These are phyloP conservation scores for Penicillium janthinellum DNA, from an alignment of 2,329 filamentous ascomycete species.

Conservation along the genomic window DNA sequence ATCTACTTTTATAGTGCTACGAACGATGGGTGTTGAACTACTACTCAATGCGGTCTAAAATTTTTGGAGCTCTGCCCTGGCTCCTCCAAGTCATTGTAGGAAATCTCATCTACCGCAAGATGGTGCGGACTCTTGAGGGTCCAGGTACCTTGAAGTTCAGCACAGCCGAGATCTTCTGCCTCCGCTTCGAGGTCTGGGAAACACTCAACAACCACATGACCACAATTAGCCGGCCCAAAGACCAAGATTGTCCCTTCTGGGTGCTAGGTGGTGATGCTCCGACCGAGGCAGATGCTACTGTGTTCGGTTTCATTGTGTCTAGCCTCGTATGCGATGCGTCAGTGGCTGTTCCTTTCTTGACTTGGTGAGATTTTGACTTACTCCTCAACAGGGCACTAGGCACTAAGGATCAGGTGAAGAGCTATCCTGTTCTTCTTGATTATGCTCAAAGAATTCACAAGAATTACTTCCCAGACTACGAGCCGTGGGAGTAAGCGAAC, in stretches of 20 bases:
- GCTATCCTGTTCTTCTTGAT: slow-evolving; percentile 54
- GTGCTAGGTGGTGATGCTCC: slow-evolving; percentile 55
- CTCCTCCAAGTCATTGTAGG: slow-evolving; percentile 56
- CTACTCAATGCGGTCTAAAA: slow-evolving; percentile 57
- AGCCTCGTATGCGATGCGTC: slow-evolving; percentile 57
- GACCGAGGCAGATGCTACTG: slow-evolving; percentile 58
- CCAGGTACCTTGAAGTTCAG: slow-evolving; percentile 60
- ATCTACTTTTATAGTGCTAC: slow-evolving; percentile 34
- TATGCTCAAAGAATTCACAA: slow-evolving; percentile 61
- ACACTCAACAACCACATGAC: slow-evolving; percentile 48
- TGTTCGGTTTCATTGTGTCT: slow-evolving; percentile 62
- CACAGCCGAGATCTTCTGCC: slow-evolving; percentile 50
- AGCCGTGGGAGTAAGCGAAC: slow-evolving; percentile 34
- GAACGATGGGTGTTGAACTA: slow-evolving; percentile 65
- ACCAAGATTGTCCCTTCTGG: slow-evolving; percentile 55
- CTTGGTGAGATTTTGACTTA: slow-evolving; percentile 3
- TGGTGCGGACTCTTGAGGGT: slow-evolving; percentile 51
- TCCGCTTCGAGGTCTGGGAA: slow-evolving; percentile 58
- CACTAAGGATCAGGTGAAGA: slow-evolving; percentile 48
- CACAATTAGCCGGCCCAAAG: slow-evolving; percentile 27
- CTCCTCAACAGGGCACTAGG: slow-evolving; percentile 47
- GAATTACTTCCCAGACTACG: slow-evolving; percentile 61
- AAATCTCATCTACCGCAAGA: slow-evolving; percentile 50
- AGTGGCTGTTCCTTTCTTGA: slow-evolving; percentile 32
- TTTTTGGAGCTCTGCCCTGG: slow-evolving; percentile 55